Evolutionary conservation across 2,329 filamentous ascomycete genomes (phyloP), one percentile per base, ranked within the genome.

Genomic region (Claviceps lovelessii): DNA sequence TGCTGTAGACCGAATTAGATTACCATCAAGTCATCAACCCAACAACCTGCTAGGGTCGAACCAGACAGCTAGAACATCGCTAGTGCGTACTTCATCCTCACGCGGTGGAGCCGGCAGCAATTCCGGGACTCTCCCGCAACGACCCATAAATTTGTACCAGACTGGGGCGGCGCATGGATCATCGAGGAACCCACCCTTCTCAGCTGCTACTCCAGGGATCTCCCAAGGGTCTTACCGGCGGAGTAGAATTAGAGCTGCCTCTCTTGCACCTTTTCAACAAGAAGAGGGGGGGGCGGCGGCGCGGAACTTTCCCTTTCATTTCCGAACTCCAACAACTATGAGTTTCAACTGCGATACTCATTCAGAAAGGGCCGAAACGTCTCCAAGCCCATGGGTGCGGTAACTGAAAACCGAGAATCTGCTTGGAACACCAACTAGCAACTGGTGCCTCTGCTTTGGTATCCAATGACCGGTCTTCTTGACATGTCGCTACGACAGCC

Each of bases 91-190:
- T 29, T 44, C 13, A 7, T 45, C 37, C n/a, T 44, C 54, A 23
- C 23, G 56, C 54, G 60, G 62, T 64, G 65, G 65, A 62, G 62
- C 63, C 60, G 62, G 64, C 58, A 61, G 58, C 58, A 57, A 58
- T 62, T 63, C 63, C 64, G 64, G 65, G 60, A 63, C 59, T 66
- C 63, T 65, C 58, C 60, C 57, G 58, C 59, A 61, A 61, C 44
- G 60, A 60, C 55, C 56, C 56, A 54, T 54, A 46, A 53, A 57
- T 48, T 49, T 49, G 59, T 53, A 56, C 59, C 55, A 55, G 54
- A 53, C 39, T 39, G 28, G 23, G 46, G 33, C 35, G 42, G 37
- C 35, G 28, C 45, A 53, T 47, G 55, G 54, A 54, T 46, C 31
- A 49, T 46, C 45, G 29, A 37, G 23, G 31, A 46, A 47, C 42